A percentile compares a stretch with the other conserved stretches of the same genome.
phyloP scores from a whole-genome alignment of 768 basidiomycete species.

The Russula abietina region DNA sequence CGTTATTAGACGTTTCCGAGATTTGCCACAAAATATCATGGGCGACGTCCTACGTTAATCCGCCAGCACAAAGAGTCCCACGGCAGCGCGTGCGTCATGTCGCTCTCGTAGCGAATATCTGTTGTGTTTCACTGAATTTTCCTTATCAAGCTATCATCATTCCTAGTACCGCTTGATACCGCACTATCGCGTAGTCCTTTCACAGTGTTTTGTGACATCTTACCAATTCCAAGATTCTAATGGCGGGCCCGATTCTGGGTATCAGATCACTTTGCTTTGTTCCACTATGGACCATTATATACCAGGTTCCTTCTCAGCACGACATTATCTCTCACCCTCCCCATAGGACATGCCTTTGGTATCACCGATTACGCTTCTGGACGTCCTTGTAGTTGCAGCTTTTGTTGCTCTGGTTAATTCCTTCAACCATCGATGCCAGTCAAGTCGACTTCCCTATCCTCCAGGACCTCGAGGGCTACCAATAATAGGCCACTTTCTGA shows the following conservation, averaged over 20 bases:
- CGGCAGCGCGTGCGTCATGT: neutral
- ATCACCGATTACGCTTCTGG: neutral
- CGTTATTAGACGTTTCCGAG: too few species aligned
- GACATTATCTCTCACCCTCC: too few species aligned
- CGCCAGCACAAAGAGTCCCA: too few species aligned
- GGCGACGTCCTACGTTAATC: too few species aligned
- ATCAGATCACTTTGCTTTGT: too few species aligned
- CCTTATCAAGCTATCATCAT: neutral
- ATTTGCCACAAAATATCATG: too few species aligned
- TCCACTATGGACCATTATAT: neutral
- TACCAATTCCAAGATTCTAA: neutral
- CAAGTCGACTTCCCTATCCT: neutral
- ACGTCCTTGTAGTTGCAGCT: neutral
- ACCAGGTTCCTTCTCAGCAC: neutral
- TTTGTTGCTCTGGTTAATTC: neutral
- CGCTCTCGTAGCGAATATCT: neutral
- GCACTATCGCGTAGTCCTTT: too few species aligned
- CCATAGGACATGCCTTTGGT: neutral
- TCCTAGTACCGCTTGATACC: too few species aligned
- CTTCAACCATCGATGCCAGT: neutral
- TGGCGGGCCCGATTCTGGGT: too few species aligned
- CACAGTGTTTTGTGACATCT: neutral
- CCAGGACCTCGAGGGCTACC: constrained; percentile 11
- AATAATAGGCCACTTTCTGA: constrained; percentile 6
- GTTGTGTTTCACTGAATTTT: neutral